Evolutionary conservation across 225 moss, liverwort and hornwort species (phyloP), one percentile per base, ranked within the genome.

Genomic region (Pseudoscleropodium purum): DNA sequence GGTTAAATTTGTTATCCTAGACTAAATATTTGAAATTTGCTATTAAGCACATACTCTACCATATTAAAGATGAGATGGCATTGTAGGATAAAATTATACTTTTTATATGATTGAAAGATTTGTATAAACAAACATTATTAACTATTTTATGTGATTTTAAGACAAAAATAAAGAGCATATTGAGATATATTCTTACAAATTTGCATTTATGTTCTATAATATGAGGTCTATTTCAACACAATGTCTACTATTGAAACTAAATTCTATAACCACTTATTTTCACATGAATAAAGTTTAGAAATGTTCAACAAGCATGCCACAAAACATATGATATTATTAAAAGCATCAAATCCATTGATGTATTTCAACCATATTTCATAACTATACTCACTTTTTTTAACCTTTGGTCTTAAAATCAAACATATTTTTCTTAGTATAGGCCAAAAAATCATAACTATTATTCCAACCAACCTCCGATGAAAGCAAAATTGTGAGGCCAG

Each of bases 401-500:
- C 36, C 10, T 68, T 87, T 51, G 43, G 70, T 64, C 10, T 67
- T 17, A 49, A 25, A 67, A 36, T 83, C 59, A 83, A 64, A 33
- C 5, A 27, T 47, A 37, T 18, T 26, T 84, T 67, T 67, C 5
- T 11, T 67, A 13, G 2, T 23, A 18, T 8, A 26, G 3, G 6
- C 12, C 4, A 52, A 37, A n/a, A 68, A 84, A 68, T 30, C 6
- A 27, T 54, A 10, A 61, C 5, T 49, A 8, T 49, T 59, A 68
- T 43, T 56, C 61, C 34, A 72, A 75, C 95, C 91, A 82, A 98
- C 98, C 98, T 99, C 95, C 0, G 95, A 92, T 87, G 98, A 99
- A 89, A 99, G 96, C 90, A 99, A 89, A 92, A 96, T 89, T 91
- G 96, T 96, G 29, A 97, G 94, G 73, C 96, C 97, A 45, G 92